Conservation (phyloP, 257 asterid species). For the Plantago elongata region DNA sequence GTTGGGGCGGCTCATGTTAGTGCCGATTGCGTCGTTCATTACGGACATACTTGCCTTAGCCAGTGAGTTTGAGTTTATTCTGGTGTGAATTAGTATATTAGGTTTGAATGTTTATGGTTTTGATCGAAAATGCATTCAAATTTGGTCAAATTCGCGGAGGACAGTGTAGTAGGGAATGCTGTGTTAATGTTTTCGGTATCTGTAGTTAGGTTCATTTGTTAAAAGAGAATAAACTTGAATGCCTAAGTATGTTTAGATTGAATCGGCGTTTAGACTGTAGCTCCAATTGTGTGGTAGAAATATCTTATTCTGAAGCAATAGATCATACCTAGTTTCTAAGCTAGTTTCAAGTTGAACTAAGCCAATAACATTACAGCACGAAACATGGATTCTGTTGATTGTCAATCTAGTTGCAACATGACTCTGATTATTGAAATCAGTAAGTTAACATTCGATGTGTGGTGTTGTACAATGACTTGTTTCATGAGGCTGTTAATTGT, state of each 20-base stretch:
- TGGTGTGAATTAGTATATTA: neutral
- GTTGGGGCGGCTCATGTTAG: conserved; percentile 91
- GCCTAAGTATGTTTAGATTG: too few relatives aligned
- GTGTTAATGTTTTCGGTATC: too few relatives aligned
- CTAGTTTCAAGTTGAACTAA: neutral
- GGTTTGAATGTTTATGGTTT: neutral
- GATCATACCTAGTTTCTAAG: neutral
- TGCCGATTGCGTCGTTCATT: conserved; percentile 71
- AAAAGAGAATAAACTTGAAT: too few relatives aligned
- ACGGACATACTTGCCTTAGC: conserved; percentile 92
- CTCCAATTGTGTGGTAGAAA: too few relatives aligned
- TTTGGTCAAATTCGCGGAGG: too few relatives aligned
- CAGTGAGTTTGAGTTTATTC: conserved; percentile 67
- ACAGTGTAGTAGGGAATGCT: too few relatives aligned
- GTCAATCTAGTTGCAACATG: neutral
- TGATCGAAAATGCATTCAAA: neutral
- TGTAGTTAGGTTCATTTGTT: too few relatives aligned
- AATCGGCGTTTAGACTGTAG: too few relatives aligned
- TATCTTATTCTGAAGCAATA: neutral
- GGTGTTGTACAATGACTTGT: too few relatives aligned
- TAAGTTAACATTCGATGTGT: neutral
- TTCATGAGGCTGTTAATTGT: too few relatives aligned
- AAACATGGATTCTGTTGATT: neutral
- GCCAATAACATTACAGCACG: neutral
- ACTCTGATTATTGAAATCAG: neutral